A percentile compares a stretch with the other conserved stretches of the same genome.
Evolutionary conservation across 306 rosid genomes (phyloP).

Genomic region (Dryas alaskensis): DNA sequence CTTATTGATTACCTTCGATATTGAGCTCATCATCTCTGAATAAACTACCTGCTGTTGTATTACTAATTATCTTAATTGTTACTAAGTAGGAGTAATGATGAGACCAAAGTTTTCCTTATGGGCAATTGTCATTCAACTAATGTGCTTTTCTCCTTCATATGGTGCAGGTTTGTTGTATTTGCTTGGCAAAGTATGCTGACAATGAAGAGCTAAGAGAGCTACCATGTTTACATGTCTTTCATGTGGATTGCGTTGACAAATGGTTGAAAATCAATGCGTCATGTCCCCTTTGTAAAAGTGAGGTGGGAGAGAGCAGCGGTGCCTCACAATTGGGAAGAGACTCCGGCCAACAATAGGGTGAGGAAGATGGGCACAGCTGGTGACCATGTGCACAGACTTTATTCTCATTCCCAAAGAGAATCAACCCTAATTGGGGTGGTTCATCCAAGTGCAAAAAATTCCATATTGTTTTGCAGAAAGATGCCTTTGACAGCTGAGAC

Average conservation of each 20-base stretch:
- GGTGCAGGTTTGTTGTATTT: slow-evolving; percentile 67
- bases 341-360: slow-evolving; percentile 38
- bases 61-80: not conserved
- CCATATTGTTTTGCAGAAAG: not conserved
- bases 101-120: not conserved
- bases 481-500: not conserved
- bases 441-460: not conserved
- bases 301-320: slow-evolving; percentile 37
- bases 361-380: not conserved
- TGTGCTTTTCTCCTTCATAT: slow-evolving; percentile 11
- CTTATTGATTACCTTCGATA: not conserved
- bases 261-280: slow-evolving; percentile 78
- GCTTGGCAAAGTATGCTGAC: slow-evolving; percentile 62
- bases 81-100: not conserved
- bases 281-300: slow-evolving; percentile 70
- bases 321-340: slow-evolving; percentile 34
- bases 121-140: not conserved
- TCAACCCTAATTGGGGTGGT: not conserved
- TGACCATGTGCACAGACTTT: not conserved
- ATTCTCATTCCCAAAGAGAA: not conserved
- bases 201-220: slow-evolving; percentile 67
- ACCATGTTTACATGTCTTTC: slow-evolving; percentile 69
- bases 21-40: not conserved
- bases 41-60: not conserved
- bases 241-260: slow-evolving; percentile 63